These are phyloP conservation scores for Dianthus caryophyllus DNA, from an alignment of 148 eudicot genomes.

Conservation along the genomic window DNA sequence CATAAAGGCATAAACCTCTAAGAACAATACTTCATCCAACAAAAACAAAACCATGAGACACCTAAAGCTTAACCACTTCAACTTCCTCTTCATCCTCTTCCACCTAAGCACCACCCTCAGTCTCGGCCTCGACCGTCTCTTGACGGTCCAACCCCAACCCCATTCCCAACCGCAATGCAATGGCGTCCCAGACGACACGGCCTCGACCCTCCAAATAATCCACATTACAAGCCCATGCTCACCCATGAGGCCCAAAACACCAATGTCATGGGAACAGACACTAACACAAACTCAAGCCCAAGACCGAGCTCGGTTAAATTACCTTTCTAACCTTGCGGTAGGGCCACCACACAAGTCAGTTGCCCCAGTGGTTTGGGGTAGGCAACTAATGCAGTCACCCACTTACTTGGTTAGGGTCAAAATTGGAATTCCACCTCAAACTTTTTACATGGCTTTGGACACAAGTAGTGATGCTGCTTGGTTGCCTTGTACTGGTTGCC, in stretches of 20 bases:
- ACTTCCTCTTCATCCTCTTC: slow-evolving; percentile 16
- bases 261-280: slow-evolving; percentile 61
- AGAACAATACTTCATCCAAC: background rate
- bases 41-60: slow-evolving; percentile 15
- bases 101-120: slow-evolving; percentile 14
- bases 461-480: slow-evolving; percentile 78
- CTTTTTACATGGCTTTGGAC: slow-evolving; percentile 68
- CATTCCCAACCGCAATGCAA: slow-evolving; percentile 18
- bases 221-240: slow-evolving; percentile 64
- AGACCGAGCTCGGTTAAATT: slow-evolving; percentile 54
- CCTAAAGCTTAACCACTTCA: background rate
- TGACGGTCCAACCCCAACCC: slow-evolving; percentile 4
- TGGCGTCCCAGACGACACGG: slow-evolving; percentile 25
- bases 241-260: slow-evolving; percentile 40
- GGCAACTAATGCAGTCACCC: slow-evolving; percentile 58
- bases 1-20: too few relatives aligned
- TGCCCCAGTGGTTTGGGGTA: slow-evolving; percentile 59
- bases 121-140: slow-evolving; percentile 11
- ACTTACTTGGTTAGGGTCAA: slow-evolving; percentile 66
- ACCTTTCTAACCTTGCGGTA: slow-evolving; percentile 50
- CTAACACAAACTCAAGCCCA: slow-evolving; percentile 48
- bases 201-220: slow-evolving; percentile 49
- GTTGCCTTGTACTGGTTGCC: slow-evolving; percentile 68
- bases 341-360: slow-evolving; percentile 39
- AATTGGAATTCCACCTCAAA: slow-evolving; percentile 74